Conservation (phyloP, 2,329 filamentous ascomycete genomes). For the Dryadomyces quercivorus region DNA sequence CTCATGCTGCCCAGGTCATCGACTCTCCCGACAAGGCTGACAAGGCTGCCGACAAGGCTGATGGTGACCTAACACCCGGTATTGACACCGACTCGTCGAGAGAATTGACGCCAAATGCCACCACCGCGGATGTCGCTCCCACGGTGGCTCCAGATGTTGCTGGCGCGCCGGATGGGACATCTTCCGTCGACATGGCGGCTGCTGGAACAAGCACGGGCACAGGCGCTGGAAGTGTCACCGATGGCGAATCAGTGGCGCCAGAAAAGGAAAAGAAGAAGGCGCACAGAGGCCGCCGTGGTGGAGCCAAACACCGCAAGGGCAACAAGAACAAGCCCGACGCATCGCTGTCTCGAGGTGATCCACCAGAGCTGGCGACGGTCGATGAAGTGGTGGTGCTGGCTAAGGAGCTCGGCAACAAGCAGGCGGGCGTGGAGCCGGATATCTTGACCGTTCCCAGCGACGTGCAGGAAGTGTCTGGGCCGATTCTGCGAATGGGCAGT, state of each 20-base stretch:
- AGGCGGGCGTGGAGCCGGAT: constrained; percentile 46
- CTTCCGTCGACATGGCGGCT: not conserved
- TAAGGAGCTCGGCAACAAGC: constrained; percentile 40
- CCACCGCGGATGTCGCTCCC: not conserved
- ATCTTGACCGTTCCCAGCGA: constrained; percentile 45
- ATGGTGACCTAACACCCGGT: not conserved
- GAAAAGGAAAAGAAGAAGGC: constrained; percentile 51
- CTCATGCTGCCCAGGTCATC: not conserved
- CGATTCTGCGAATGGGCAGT: constrained; percentile 48
- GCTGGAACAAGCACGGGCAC: not conserved
- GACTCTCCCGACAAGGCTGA: not conserved
- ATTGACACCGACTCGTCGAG: not conserved
- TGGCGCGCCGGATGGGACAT: not conserved
- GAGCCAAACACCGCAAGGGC: constrained; percentile 52
- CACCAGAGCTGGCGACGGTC: constrained; percentile 30
- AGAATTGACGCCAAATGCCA: not conserved
- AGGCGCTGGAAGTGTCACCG: not conserved
- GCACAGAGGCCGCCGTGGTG: constrained; percentile 60
- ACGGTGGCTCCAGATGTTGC: not conserved
- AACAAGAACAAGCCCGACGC: constrained; percentile 33
- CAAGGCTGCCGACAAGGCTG: not conserved
- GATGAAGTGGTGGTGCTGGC: constrained; percentile 51
- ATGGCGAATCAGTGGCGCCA: constrained; percentile 14
- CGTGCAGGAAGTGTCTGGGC: constrained; percentile 46
- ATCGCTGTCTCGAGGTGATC: constrained; percentile 37